These are phyloP conservation scores for Xylariaceae sp. DNA, from an alignment of 2,329 filamentous ascomycete genomes.

Conservation along the genomic window DNA sequence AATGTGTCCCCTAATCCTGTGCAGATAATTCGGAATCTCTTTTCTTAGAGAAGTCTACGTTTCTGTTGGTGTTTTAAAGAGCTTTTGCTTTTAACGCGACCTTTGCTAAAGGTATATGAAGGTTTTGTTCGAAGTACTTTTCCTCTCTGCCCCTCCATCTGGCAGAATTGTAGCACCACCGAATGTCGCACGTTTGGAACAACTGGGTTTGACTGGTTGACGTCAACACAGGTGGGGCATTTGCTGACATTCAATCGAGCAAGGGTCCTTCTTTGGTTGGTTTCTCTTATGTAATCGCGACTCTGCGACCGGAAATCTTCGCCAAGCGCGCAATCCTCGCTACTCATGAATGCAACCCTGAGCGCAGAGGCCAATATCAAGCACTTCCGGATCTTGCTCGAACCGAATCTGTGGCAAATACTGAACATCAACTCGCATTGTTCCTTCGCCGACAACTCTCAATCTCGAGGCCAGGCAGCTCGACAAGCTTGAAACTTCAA, in stretches of 20 bases:
- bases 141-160: neutral
- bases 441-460: no score
- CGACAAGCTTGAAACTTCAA: neutral
- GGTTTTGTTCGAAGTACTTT: neutral
- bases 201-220: neutral
- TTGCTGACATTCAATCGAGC: no score
- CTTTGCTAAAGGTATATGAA: neutral
- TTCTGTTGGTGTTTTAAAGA: neutral
- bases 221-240: neutral
- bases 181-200: neutral
- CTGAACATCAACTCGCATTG: no score
- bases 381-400: no score
- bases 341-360: no score
- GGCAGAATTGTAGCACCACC: neutral
- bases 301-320: no score
- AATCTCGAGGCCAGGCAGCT: neutral
- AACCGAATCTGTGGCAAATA: no score
- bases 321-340: no score
- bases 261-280: conserved; percentile 9
- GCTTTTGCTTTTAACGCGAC: neutral
- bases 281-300: no score
- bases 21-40: neutral
- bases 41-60: neutral
- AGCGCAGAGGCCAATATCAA: no score
- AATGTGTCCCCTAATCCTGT: neutral